A percentile compares a stretch with the other conserved stretches of the same genome.
Conservation (phyloP, 495 filamentous ascomycete species). For the Beverwykella pulmonaria region DNA sequence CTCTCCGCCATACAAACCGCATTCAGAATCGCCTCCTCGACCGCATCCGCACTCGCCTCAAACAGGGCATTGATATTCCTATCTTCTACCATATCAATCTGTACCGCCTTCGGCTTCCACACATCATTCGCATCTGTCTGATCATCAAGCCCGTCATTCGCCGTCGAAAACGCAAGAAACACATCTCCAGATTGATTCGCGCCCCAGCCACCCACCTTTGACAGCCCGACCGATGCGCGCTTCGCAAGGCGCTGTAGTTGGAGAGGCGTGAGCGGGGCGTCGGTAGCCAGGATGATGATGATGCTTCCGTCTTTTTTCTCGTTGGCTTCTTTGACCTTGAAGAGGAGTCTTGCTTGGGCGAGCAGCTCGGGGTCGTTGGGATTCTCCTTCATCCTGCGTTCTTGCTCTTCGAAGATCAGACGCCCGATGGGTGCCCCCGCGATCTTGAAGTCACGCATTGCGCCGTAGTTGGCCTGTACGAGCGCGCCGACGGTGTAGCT, state of each 20-base stretch:
- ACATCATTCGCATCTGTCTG: conserved; percentile 36
- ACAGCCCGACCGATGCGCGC: conserved; percentile 55
- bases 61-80: conserved; percentile 55
- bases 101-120: conserved; percentile 46
- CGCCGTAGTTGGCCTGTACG: conserved; percentile 58
- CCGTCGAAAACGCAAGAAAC: conserved; percentile 59
- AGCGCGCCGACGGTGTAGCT: conserved; percentile 55
- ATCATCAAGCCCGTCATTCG: conserved; percentile 45
- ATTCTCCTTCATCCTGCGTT: conserved; percentile 34
- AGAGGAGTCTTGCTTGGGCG: conserved; percentile 14
- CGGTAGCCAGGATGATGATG: conserved; percentile 56
- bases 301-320: conserved; percentile 57
- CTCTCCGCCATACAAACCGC: conserved; percentile 55
- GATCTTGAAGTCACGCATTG: conserved; percentile 50
- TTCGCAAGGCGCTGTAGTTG: conserved; percentile 58
- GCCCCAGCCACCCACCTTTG: conserved; percentile 54
- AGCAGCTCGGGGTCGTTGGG: conserved; percentile 34
- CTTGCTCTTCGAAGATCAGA: conserved; percentile 46
- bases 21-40: conserved; percentile 59
- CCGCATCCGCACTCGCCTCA: conserved; percentile 54
- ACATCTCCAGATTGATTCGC: conserved; percentile 56
- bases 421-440: conserved; percentile 55
- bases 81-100: conserved; percentile 52
- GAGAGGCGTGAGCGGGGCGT: conserved; percentile 54
- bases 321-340: conserved; percentile 37